Conservation (phyloP, 176 grass and related monocot genomes). For the Melocanna baccifera region DNA sequence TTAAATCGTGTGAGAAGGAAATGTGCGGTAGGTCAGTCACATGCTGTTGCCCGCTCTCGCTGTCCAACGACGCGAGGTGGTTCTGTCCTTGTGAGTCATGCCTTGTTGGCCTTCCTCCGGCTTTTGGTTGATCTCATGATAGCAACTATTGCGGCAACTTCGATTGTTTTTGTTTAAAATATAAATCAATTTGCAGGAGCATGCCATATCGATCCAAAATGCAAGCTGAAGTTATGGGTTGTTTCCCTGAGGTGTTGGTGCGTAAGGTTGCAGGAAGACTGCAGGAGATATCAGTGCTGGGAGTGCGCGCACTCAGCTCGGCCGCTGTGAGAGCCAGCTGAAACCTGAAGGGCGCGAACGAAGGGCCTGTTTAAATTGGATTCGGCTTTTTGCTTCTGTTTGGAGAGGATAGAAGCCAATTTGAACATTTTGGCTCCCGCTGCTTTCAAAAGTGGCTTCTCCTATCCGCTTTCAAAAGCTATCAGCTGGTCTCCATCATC, state of each 20-base stretch:
- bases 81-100: background rate
- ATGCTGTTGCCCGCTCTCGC: slow-evolving; percentile 13
- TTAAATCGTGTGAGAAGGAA: background rate
- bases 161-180: background rate
- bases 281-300: background rate
- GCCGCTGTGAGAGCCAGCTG: background rate
- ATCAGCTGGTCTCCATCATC: too few species aligned
- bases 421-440: too few species aligned
- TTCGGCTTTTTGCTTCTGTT: too few species aligned
- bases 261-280: background rate
- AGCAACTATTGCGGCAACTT: background rate
- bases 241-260: background rate
- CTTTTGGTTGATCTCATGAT: background rate
- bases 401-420: too few species aligned
- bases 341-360: background rate
- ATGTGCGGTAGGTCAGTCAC: slow-evolving; percentile 41
- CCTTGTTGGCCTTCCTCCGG: slow-evolving; percentile 8
- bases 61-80: background rate
- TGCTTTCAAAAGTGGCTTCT: too few species aligned
- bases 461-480: too few species aligned
- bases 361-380: background rate
- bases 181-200: background rate
- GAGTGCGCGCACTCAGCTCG: background rate
- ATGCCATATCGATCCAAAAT: background rate
- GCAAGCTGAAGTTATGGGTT: background rate